Conservation (phyloP, 1,139 yeast species). For the Magnusiomyces suaveolens region DNA sequence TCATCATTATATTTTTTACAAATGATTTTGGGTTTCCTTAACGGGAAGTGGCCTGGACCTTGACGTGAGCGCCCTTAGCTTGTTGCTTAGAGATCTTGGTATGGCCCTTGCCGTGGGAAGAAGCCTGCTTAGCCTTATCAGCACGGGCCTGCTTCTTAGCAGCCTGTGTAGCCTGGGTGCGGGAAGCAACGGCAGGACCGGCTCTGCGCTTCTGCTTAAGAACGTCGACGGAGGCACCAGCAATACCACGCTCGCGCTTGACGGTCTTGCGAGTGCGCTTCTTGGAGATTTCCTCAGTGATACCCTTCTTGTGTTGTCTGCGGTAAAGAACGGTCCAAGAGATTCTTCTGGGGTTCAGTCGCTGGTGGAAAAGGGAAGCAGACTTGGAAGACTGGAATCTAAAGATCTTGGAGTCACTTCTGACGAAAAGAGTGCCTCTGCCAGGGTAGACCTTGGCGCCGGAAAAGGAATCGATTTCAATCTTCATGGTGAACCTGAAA, state of each 20-base stretch:
- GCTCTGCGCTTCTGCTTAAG: constrained; percentile 99
- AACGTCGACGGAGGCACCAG: constrained; percentile 97
- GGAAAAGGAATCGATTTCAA: constrained; percentile 98
- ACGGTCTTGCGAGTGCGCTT: constrained; percentile 96
- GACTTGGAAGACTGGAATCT: constrained; percentile 98
- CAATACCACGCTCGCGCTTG: constrained; percentile 98
- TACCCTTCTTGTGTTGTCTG: constrained; percentile 99
- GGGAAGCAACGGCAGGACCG: constrained; percentile 78
- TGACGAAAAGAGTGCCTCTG: constrained; percentile 97
- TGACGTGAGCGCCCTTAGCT: constrained; percentile 36
- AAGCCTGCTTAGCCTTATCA: constrained; percentile 80
- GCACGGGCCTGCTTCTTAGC: constrained; percentile 86
- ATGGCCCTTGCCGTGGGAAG: constrained; percentile 46
- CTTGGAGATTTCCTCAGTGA: constrained; percentile 95
- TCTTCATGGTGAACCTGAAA: constrained; percentile 59
- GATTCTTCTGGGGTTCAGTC: constrained; percentile 99
- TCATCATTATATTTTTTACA: constrained; percentile 12
- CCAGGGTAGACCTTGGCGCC: constrained; percentile 99
- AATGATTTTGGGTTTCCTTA: constrained; percentile 34
- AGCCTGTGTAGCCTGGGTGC: constrained; percentile 90
- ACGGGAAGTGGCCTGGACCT: constrained; percentile 95
- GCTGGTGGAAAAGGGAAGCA: constrained; percentile 97
- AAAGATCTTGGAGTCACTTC: constrained; percentile 99
- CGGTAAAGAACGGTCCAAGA: constrained; percentile 99
- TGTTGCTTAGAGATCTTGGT: constrained; percentile 49